Conservation (phyloP, 1,284 basidiomycete species). For the Cryptococcus amylolentus region DNA sequence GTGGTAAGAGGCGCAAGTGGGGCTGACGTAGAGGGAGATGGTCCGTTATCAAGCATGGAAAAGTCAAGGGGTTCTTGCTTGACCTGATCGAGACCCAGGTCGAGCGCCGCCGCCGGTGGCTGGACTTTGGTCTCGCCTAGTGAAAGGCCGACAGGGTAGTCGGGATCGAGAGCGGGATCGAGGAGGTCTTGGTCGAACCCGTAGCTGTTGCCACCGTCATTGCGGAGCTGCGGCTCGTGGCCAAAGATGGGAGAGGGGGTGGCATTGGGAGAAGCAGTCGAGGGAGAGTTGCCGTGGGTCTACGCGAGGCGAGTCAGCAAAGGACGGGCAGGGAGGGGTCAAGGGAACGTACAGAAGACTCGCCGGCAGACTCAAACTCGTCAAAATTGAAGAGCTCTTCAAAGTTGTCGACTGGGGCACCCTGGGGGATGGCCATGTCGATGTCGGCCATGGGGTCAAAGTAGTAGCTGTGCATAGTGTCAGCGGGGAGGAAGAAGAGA, state of each 20-base stretch:
- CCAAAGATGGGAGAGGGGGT: constrained; percentile 39
- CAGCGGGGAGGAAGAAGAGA: no score
- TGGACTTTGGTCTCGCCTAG: constrained; percentile 21
- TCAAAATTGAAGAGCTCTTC: constrained; percentile 44
- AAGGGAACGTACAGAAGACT: constrained; percentile 28
- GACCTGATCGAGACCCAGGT: constrained; percentile 10
- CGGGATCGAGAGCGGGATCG: background rate
- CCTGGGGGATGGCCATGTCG: constrained; percentile 16
- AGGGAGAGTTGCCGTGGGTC: constrained; percentile 36
- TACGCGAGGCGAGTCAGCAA: background rate
- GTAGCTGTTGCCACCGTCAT: constrained; percentile 12
- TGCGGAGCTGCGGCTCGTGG: constrained; percentile 14
- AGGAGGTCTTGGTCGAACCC: constrained; percentile 28
- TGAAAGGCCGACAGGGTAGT: background rate
- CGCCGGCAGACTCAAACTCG: constrained; percentile 24
- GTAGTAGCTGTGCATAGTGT: no score
- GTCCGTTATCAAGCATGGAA: constrained; percentile 1
- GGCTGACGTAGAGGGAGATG: constrained; percentile 8
- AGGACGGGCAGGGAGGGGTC: background rate
- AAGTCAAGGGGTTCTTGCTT: constrained; percentile 42
- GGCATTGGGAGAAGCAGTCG: constrained; percentile 40
- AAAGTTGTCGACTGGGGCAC: constrained; percentile 35
- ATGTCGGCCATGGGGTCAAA: constrained; percentile 7
- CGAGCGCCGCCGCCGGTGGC: background rate
- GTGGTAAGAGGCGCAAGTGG: constrained; percentile 1